These are phyloP conservation scores for Penicillium flavigenum DNA, from an alignment of 495 filamentous ascomycete species.

Conservation along the genomic window DNA sequence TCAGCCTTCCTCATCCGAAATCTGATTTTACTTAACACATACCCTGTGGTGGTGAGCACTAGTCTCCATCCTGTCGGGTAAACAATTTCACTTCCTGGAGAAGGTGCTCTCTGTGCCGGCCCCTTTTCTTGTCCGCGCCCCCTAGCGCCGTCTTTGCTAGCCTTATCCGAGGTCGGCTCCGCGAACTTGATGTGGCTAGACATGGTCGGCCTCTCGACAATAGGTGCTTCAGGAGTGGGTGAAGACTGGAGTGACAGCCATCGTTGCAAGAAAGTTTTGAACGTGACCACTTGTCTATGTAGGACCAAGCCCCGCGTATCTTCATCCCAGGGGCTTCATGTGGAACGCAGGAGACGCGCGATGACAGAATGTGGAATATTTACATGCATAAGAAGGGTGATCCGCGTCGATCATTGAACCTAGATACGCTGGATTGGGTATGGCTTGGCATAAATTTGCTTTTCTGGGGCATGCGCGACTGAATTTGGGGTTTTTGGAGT, in stretches of 20 bases:
- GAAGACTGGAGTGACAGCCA: slow-evolving; percentile 20
- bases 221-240: slow-evolving; percentile 20
- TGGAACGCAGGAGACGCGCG: slow-evolving; percentile 33
- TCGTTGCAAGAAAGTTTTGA: slow-evolving; percentile 24
- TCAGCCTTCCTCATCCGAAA: background rate
- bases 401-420: slow-evolving; percentile 34
- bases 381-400: slow-evolving; percentile 21
- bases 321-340: slow-evolving; percentile 30
- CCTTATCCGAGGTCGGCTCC: slow-evolving; percentile 22
- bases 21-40: slow-evolving; percentile 1
- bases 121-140: slow-evolving; percentile 26
- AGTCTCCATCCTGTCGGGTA: slow-evolving; percentile 51
- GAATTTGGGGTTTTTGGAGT: background rate
- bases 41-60: slow-evolving; percentile 39
- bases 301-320: slow-evolving; percentile 31
- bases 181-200: slow-evolving; percentile 27
- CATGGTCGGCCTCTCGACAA: slow-evolving; percentile 21
- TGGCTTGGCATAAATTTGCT: slow-evolving; percentile 23
- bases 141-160: slow-evolving; percentile 3
- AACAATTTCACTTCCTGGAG: slow-evolving; percentile 30
- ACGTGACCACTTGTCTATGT: slow-evolving; percentile 20
- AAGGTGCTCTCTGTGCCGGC: slow-evolving; percentile 24
- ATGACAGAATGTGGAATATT: slow-evolving; percentile 38
- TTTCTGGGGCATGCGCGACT: slow-evolving; percentile 8
- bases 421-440: slow-evolving; percentile 19